Conservation (phyloP, 2,329 filamentous ascomycete genomes). For the Rhynchosporium secalis region DNA sequence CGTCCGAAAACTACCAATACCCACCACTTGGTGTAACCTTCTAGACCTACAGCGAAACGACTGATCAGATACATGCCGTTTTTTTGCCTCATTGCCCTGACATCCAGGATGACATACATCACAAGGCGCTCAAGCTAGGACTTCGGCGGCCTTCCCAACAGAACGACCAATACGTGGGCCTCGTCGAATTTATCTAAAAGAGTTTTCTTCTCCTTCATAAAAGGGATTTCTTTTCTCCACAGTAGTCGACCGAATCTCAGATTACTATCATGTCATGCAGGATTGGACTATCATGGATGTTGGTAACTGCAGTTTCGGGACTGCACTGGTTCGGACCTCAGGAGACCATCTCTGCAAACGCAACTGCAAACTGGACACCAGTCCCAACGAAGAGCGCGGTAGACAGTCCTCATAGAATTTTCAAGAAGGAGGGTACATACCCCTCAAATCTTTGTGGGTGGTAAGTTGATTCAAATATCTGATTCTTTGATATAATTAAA, state of each 20-base stretch:
- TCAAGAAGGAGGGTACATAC: conserved; percentile 12
- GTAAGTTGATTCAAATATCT: neutral
- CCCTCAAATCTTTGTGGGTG: conserved; percentile 20
- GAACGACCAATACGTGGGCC: neutral
- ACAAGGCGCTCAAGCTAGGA: neutral
- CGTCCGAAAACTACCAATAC: neutral
- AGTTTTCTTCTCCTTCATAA: neutral
- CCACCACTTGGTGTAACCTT: neutral
- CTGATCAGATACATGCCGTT: neutral
- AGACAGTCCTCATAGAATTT: neutral
- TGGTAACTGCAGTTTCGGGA: conserved; percentile 6
- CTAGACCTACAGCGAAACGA: neutral
- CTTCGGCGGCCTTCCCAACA: neutral
- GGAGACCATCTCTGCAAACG: conserved; percentile 18
- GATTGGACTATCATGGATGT: conserved; percentile 5
- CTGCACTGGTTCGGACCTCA: conserved; percentile 16
- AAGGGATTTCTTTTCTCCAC: neutral
- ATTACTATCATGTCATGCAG: neutral
- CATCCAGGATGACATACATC: neutral
- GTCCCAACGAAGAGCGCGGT: conserved; percentile 13
- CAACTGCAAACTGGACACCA: conserved; percentile 20
- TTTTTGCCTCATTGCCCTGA: neutral
- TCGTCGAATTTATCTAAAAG: neutral
- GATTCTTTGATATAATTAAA: neutral
- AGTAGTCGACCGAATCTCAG: neutral